phyloP scores from a whole-genome alignment of 1,139 yeast species.

The Lodderomyces orthopsilosis region DNA sequence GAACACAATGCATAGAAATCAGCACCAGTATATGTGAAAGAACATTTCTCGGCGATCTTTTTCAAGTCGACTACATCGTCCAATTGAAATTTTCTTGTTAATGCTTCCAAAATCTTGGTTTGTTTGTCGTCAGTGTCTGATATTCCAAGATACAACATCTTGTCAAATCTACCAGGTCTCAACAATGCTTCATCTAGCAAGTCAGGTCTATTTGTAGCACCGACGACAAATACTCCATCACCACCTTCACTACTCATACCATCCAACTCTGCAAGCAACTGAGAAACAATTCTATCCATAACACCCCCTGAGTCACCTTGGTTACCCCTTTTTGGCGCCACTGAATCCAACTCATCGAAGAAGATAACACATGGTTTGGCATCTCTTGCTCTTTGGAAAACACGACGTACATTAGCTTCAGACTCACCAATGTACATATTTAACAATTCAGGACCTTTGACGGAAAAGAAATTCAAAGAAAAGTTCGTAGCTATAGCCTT shows the following conservation, averaged over 20 bases:
- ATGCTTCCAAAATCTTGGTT: constrained; percentile 77
- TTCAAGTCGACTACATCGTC: constrained; percentile 58
- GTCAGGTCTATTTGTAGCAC: constrained; percentile 97
- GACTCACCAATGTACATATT: constrained; percentile 99
- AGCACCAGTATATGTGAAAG: constrained; percentile 93
- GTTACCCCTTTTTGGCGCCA: constrained; percentile 96
- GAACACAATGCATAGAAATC: constrained; percentile 95
- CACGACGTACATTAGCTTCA: constrained; percentile 93
- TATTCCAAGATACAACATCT: constrained; percentile 88
- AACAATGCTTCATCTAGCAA: constrained; percentile 87
- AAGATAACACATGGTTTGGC: constrained; percentile 97
- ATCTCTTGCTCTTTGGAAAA: constrained; percentile 90
- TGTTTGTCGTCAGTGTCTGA: constrained; percentile 91
- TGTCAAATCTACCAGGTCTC: constrained; percentile 95
- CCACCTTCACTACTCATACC: constrained; percentile 79
- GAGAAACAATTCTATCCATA: constrained; percentile 97
- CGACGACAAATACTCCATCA: constrained; percentile 95
- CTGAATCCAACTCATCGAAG: constrained; percentile 95
- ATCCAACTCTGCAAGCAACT: constrained; percentile 87
- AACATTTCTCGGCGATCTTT: constrained; percentile 67
- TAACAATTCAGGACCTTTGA: constrained; percentile 90
- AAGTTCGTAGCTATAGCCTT: constrained; percentile 96
- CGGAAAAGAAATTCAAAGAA: constrained; percentile 89
- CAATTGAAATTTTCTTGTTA: constrained; percentile 78
- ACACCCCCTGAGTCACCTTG: constrained; percentile 99